These are phyloP conservation scores for Fusarium sp. DNA, from an alignment of 2,329 filamentous ascomycete species.

Conservation along the genomic window DNA sequence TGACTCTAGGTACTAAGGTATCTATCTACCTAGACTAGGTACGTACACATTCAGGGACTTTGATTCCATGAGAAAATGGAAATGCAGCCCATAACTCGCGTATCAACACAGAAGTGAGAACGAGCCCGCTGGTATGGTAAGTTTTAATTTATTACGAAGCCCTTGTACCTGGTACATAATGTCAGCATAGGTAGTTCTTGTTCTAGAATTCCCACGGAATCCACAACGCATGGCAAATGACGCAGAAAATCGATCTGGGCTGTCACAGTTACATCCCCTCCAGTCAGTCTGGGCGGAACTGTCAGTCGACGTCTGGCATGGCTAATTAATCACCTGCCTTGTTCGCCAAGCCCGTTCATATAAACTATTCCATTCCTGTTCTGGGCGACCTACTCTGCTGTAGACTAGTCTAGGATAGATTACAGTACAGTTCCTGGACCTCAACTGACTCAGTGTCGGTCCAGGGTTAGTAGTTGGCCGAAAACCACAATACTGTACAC, in stretches of 20 bases:
- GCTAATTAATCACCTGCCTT: conserved; percentile 20
- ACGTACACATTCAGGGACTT: background rate
- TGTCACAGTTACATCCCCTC: conserved; percentile 13
- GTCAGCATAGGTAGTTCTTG: background rate
- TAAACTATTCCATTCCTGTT: conserved; percentile 19
- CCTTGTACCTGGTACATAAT: background rate
- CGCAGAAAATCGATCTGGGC: conserved; percentile 9
- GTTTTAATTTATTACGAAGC: background rate
- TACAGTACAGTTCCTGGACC: background rate
- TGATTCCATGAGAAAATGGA: background rate
- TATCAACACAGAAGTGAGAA: background rate
- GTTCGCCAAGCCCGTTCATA: conserved; percentile 12
- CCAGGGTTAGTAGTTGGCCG: background rate
- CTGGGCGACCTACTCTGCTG: conserved; percentile 7
- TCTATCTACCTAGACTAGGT: background rate
- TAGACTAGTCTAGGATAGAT: background rate
- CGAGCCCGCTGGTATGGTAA: background rate
- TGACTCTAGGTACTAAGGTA: background rate
- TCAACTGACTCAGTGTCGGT: conserved; percentile 23
- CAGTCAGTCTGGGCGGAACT: conserved; percentile 22
- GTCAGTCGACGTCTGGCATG: conserved; percentile 23
- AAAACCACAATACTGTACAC: background rate
- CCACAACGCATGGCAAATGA: conserved; percentile 15
- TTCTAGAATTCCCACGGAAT: conserved; percentile 25
- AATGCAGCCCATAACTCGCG: background rate